Percentiles rank a stretch among this genome's conserved stretches.
phyloP scores from a whole-genome alignment of 2,329 filamentous ascomycete species.

The Clarireedia paspali region DNA sequence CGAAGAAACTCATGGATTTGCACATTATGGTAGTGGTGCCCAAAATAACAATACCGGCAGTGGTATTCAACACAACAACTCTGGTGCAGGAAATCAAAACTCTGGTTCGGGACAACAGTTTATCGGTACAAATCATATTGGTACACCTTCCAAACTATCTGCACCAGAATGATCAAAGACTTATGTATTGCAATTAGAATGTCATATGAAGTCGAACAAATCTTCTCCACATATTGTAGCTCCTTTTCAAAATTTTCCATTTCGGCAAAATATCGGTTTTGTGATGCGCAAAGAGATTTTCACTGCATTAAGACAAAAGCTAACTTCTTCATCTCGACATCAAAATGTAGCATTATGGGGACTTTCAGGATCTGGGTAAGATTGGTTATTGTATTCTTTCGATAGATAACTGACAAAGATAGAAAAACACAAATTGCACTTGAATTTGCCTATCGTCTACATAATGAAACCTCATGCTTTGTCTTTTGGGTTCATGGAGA shows the following conservation, averaged over 20 bases:
- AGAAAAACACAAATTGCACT: not conserved
- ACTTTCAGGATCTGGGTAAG: not conserved
- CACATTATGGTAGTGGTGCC: no score
- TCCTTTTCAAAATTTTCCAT: not conserved
- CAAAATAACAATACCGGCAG: no score
- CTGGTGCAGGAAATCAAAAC: no score
- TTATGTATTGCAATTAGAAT: no score
- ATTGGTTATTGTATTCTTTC: not conserved
- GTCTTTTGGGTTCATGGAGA: not conserved
- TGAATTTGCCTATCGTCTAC: not conserved
- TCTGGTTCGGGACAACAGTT: not conserved
- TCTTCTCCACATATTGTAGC: no score
- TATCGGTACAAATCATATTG: no score
- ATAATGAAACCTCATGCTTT: not conserved
- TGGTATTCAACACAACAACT: no score
- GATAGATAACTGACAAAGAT: not conserved
- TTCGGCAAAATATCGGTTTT: not conserved
- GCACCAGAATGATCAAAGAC: not conserved
- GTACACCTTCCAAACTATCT: slow-evolving; percentile 1
- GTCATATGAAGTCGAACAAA: no score
- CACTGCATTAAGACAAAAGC: not conserved
- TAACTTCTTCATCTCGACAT: not conserved
- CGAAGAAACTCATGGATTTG: no score
- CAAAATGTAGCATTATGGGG: not conserved
- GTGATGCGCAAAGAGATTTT: not conserved